A percentile compares a stretch with the other conserved stretches of the same genome.
Evolutionary conservation across 345 rosid genomes (phyloP).

Genomic region (Lumnitzera littorea): DNA sequence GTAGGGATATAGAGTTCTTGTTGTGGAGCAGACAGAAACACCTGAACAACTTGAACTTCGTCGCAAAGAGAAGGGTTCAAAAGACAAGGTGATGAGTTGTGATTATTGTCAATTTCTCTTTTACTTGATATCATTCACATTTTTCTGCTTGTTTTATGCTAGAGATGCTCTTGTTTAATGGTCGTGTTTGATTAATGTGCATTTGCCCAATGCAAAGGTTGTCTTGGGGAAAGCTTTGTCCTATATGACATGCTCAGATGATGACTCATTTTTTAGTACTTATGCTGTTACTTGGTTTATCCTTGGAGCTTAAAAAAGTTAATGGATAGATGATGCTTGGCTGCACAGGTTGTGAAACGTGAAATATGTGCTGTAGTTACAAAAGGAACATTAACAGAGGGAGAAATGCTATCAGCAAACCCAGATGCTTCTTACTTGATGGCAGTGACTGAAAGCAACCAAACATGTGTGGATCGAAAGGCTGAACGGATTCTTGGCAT

Average conservation of each 20-base stretch:
- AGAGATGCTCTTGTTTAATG: no score
- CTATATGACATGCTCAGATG: no score
- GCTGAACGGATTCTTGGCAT: conserved; percentile 55
- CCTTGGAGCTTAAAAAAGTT: background rate
- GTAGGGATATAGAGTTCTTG: conserved; percentile 97
- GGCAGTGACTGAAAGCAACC: conserved; percentile 67
- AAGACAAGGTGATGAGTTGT: conserved; percentile 59
- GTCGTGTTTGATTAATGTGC: no score
- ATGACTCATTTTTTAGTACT: no score
- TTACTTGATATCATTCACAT: no score
- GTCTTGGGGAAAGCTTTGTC: no score
- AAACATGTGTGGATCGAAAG: conserved; percentile 20
- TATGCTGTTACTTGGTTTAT: no score
- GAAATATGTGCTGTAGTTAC: conserved; percentile 91
- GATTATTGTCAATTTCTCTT: no score
- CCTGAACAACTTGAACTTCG: conserved; percentile 95
- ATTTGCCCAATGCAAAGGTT: no score
- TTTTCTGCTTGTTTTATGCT: no score
- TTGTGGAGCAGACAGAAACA: conserved; percentile 95
- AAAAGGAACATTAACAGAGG: conserved; percentile 91
- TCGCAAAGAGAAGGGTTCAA: conserved; percentile 79
- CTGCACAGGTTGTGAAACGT: conserved; percentile 87
- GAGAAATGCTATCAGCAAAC: conserved; percentile 72
- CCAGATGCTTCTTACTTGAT: conserved; percentile 88
- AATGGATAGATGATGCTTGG: conserved; percentile 16